These are phyloP conservation scores for Plantago elongata DNA, from an alignment of 257 asterid species.

Conservation along the genomic window DNA sequence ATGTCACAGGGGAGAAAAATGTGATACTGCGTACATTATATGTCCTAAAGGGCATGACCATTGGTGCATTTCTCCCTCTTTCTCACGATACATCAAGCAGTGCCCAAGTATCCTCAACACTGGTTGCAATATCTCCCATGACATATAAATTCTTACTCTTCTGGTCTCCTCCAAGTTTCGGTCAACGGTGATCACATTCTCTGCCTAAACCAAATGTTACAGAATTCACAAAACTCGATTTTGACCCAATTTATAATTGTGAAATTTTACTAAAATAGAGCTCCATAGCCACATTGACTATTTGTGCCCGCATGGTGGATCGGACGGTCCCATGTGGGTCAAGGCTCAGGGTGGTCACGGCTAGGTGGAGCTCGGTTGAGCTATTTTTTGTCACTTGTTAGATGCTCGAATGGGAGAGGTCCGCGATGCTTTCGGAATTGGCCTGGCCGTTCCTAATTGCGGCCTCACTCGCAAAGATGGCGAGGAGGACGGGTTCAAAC, in stretches of 20 bases:
- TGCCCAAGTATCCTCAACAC: slow-evolving; percentile 67
- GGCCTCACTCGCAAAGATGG: slow-evolving; percentile 71
- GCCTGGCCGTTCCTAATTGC: slow-evolving; percentile 53
- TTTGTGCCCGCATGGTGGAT: slow-evolving; percentile 56
- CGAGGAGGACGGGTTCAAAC: slow-evolving; percentile 73
- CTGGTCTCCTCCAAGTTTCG: slow-evolving; percentile 8
- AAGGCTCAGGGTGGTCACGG: slow-evolving; percentile 50
- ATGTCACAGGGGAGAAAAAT: too few species aligned
- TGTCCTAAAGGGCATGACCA: too few species aligned
- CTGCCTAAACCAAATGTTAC: slow-evolving; percentile 53
- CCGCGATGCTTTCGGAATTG: slow-evolving; percentile 57
- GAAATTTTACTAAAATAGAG: slow-evolving; percentile 44
- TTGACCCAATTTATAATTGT: slow-evolving; percentile 57
- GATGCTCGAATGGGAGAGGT: slow-evolving; percentile 60
- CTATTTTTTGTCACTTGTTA: slow-evolving; percentile 35
- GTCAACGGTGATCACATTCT: background rate
- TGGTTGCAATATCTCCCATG: slow-evolving; percentile 78
- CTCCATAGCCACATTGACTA: slow-evolving; percentile 69
- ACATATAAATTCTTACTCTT: slow-evolving; percentile 43
- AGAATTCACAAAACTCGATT: slow-evolving; percentile 72
- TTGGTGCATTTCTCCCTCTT: slow-evolving; percentile 35
- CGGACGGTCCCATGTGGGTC: slow-evolving; percentile 68
- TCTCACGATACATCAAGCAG: slow-evolving; percentile 49
- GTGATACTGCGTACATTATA: too few species aligned
- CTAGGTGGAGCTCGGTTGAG: slow-evolving; percentile 62